Conservation (phyloP, 148 eudicot species). For the Heliosperma pusillum region DNA sequence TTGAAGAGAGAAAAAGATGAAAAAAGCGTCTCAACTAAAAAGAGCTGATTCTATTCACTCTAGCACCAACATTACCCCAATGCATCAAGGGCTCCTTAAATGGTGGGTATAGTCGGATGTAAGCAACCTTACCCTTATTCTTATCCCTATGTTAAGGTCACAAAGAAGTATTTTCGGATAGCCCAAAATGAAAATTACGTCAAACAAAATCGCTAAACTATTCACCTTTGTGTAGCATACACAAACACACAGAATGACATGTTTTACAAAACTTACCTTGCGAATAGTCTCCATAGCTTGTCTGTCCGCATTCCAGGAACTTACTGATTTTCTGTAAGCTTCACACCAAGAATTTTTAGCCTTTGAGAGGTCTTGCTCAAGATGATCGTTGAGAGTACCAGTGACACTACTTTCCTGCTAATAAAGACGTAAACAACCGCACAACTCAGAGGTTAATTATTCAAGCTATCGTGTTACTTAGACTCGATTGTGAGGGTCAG, state of each 20-base stretch:
- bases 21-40: no score
- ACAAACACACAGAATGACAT: background rate
- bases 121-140: background rate
- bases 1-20: background rate
- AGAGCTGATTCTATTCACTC: background rate
- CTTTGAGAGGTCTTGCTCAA: conserved; percentile 52
- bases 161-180: background rate
- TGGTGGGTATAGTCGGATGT: background rate
- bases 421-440: conserved; percentile 15
- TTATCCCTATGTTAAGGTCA: background rate
- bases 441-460: background rate
- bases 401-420: conserved; percentile 39
- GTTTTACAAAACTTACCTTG: conserved; percentile 39
- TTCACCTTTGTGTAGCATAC: background rate
- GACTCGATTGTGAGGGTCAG: background rate
- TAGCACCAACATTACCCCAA: background rate
- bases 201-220: background rate
- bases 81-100: background rate
- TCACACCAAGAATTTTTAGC: conserved; percentile 51
- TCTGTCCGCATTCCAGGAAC: conserved; percentile 63
- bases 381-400: conserved; percentile 52
- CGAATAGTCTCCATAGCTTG: conserved; percentile 51
- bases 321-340: conserved; percentile 61
- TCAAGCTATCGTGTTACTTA: background rate
- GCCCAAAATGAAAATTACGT: no score